Base-by-base conservation (phyloP, 1,284 basidiomycete genomes). In the Ganoderma lucidum region DNA sequence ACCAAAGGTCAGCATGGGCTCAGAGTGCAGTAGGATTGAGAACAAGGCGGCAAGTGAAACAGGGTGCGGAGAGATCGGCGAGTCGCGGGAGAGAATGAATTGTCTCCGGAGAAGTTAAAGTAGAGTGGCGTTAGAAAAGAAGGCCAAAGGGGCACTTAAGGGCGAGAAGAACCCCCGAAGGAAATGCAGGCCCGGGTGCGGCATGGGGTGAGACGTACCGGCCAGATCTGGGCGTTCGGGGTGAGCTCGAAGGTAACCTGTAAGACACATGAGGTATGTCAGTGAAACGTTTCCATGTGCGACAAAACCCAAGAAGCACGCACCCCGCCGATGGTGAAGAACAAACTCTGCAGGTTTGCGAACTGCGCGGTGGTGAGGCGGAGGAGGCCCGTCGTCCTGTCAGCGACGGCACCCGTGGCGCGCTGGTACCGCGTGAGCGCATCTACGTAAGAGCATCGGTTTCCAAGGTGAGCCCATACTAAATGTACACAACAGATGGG, bases 161-260 rank as follows among this genome's bases (percentile, higher is more conserved):
- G 59, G 59, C 39, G 39, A 56, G 37, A 61, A 61, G 19, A 28
- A 3, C 32, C 5, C 5, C 14, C 23, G 59, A 42, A 42, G 39
- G 39, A 39, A 23, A n/a, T 3, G 39, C 15, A 53, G 28, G 39
- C 19, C 56, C 35, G 4, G 12, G 41, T 17, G 17, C 23, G 37
- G 76, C 53, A 6, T 10, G 79, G 78, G 80, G 78, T 3, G 53
- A 44, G 1, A 75, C 76, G 48, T 67, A 78, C 76, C 5, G 85
- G 86, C 84, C 84, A 87, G 66, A 85, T 83, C 74, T 88, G 86
- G 1, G 81, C 86, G 75, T 87, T 85, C 28, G 84, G 75, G 1
- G 81, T 84, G 71, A 87, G 75, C 63, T 80, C 73, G 70, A 81
- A 85, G 12, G 78, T 75, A 5, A 69, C 72, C 81, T 83, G 42